phyloP scores from a whole-genome alignment of 2,329 filamentous ascomycete genomes.

The Corniculantispora saksenae region DNA sequence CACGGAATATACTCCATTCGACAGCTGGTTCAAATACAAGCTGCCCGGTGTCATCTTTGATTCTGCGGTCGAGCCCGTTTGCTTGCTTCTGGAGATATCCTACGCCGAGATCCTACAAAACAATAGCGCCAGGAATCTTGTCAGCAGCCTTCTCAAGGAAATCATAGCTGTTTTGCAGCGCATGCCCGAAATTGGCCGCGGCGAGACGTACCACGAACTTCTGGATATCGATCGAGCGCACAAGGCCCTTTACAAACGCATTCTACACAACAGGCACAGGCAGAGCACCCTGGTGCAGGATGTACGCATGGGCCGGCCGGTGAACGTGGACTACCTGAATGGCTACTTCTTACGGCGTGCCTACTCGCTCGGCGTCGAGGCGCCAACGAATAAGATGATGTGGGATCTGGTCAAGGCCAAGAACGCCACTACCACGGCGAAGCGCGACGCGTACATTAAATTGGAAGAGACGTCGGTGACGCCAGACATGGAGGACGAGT shows the following conservation, averaged over 20 bases:
- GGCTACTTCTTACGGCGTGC: constrained; percentile 82
- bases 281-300: constrained; percentile 68
- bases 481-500: constrained; percentile 27
- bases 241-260: constrained; percentile 51
- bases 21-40: constrained; percentile 69
- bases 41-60: constrained; percentile 77
- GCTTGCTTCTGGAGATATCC: constrained; percentile 72
- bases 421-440: constrained; percentile 38
- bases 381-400: constrained; percentile 72
- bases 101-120: constrained; percentile 74
- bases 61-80: constrained; percentile 77
- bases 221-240: constrained; percentile 63
- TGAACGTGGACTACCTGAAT: constrained; percentile 83
- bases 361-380: constrained; percentile 69
- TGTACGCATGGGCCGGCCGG: constrained; percentile 60
- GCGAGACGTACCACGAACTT: constrained; percentile 56
- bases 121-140: constrained; percentile 62
- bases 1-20: constrained; percentile 32
- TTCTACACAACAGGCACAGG: constrained; percentile 47
- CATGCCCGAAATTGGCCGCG: constrained; percentile 71
- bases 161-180: constrained; percentile 69
- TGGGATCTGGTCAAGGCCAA: constrained; percentile 74
- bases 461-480: constrained; percentile 37
- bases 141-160: constrained; percentile 73
- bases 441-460: constrained; percentile 35